Evolutionary conservation across 805 yeast genomes (phyloP).

Genomic region (Lipomyces oligophaga): DNA sequence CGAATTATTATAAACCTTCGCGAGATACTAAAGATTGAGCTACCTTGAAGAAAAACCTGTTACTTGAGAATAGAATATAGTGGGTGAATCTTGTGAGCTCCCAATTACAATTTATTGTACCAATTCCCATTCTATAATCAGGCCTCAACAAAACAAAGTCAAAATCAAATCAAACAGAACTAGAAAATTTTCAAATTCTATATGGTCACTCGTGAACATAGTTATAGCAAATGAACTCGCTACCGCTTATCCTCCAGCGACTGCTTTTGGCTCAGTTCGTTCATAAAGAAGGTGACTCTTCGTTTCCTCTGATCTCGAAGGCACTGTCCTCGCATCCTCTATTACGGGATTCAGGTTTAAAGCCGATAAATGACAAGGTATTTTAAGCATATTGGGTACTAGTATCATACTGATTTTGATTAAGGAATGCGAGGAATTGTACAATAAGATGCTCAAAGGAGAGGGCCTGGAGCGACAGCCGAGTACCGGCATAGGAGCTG

Average conservation of each 20-base stretch:
- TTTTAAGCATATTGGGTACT: background rate
- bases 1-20: too few relatives aligned
- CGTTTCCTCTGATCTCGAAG: conserved; percentile 26
- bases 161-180: too few relatives aligned
- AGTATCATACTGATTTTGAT: background rate
- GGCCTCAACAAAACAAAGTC: too few relatives aligned
- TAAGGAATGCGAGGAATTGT: conserved; percentile 28
- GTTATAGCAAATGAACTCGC: conserved; percentile 15
- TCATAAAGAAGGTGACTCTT: conserved; percentile 30
- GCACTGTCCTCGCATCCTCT: conserved; percentile 29
- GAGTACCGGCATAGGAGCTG: conserved; percentile 20
- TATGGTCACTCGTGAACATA: too few relatives aligned
- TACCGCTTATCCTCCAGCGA: conserved; percentile 22
- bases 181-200: too few relatives aligned
- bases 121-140: too few relatives aligned
- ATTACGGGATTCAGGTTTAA: conserved; percentile 21
- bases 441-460: conserved; percentile 13
- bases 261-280: conserved; percentile 30
- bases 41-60: too few relatives aligned
- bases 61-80: too few relatives aligned
- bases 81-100: too few relatives aligned
- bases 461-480: conserved; percentile 25
- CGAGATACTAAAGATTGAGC: too few relatives aligned
- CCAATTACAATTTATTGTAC: too few relatives aligned
- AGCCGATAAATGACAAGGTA: conserved; percentile 19